Evolutionary conservation across 805 yeast genomes (phyloP), one percentile per base, ranked within the genome.

Genomic region (Lipomyces orientalis): DNA sequence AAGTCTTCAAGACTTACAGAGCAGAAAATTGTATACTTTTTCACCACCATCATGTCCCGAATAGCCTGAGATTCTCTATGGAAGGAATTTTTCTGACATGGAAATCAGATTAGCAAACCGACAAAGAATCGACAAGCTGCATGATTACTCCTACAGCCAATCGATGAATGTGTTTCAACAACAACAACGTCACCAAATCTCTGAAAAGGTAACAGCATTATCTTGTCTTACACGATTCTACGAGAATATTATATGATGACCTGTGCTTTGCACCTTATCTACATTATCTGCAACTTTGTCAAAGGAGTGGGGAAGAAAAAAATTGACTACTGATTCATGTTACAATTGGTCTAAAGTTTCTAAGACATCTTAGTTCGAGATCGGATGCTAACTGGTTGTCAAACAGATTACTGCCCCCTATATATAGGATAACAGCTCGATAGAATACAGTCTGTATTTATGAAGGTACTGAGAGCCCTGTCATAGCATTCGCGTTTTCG

Each of bases 251-350:
- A 16, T 9, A 66, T 66, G 69, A 66, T 66, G 69, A 66, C 35
- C 12, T 37, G 34, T 56, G 43, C 39, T 60, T 54, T 49, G 51
- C 33, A 67, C 63, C 70, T 67, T 67, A 67, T 63, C 71, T 67
- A 67, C 71, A 67, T 67, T 67, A 67, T 64, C 71, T 64, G 71
- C 35, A 67, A 52, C 68, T 52, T 52, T 59, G 22, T 29, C 35
- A 10, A 52, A 52, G 12, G 64, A 46, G 69, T 62, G 10, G 37
- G 54, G 69, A 62, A 62, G 69, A 66, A n/a, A n/a, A 22, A 22
- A 52, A 12, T 52, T 52, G 49, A 43, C 49, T 16, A 43, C 49
- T 43, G 49, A 43, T 43, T 16, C 29, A 25, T 43, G 43, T 37
- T 12, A 37, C 49, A 43, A 43, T 16, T 16, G 9, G 49, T 16